A percentile compares a stretch with the other conserved stretches of the same genome.
phyloP scores from a whole-genome alignment of 2,329 filamentous ascomycete species.

The Nemania serpens region DNA sequence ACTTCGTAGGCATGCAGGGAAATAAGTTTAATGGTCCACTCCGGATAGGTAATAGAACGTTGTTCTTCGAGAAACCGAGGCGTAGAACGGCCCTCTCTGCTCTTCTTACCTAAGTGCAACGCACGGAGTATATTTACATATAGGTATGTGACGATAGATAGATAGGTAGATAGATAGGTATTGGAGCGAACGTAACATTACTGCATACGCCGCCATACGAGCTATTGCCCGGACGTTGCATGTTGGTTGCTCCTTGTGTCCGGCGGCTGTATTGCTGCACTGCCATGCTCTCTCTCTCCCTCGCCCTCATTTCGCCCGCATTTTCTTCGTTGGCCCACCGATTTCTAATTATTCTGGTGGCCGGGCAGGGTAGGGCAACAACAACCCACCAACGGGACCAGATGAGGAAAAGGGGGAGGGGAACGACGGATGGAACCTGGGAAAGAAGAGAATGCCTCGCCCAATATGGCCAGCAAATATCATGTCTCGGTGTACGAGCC shows the following conservation, averaged over 20 bases:
- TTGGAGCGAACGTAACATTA: conserved; percentile 25
- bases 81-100: no score
- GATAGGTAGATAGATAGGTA: not conserved
- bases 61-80: not conserved
- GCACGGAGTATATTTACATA: not conserved
- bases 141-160: not conserved
- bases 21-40: no score
- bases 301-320: conserved; percentile 15
- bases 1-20: no score
- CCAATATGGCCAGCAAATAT: conserved; percentile 8
- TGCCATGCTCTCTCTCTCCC: not conserved
- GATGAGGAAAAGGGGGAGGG: not conserved
- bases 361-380: not conserved
- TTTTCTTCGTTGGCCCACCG: conserved; percentile 16
- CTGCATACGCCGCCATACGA: conserved; percentile 16
- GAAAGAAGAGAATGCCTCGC: not conserved
- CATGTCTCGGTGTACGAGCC: conserved; percentile 21
- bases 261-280: not conserved
- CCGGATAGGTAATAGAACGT: no score
- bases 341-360: not conserved
- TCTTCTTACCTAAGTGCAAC: not conserved
- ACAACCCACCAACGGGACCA: not conserved
- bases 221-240: conserved; percentile 7
- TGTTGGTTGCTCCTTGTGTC: conserved; percentile 3
- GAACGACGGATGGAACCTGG: no score